phyloP scores from a whole-genome alignment of 345 rosid genomes.

The Arabidopsis thaliana region DNA sequence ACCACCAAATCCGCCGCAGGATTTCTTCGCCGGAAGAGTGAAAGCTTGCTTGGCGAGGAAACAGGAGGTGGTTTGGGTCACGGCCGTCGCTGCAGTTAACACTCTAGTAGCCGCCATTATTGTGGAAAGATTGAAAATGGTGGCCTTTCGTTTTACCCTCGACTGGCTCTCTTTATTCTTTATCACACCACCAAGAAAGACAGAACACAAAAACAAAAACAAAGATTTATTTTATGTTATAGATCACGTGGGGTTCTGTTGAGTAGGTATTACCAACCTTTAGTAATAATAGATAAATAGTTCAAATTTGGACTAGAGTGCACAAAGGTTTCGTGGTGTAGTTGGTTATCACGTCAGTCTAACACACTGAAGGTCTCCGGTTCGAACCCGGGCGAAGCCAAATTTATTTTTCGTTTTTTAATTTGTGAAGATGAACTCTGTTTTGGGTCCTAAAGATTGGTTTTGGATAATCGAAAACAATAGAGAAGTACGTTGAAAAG shows the following conservation, averaged over 20 bases:
- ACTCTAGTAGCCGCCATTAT: conserved; percentile 69
- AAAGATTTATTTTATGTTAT: background rate
- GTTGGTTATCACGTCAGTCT: conserved; percentile 99
- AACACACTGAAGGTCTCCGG: conserved; percentile 99
- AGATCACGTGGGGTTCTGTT: conserved; percentile 28
- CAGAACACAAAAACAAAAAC: background rate
- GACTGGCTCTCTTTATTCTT: conserved; percentile 10
- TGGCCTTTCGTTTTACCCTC: conserved; percentile 32
- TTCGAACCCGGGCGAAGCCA: conserved; percentile 83
- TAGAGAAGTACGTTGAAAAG: conserved; percentile 27
- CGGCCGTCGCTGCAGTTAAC: conserved; percentile 51
- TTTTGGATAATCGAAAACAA: background rate
- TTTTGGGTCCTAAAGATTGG: background rate
- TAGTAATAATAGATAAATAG: no score
- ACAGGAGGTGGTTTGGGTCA: conserved; percentile 52
- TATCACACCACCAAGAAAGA: background rate
- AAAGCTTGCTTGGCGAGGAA: conserved; percentile 54
- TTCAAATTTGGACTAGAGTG: no score
- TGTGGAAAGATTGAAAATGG: conserved; percentile 15
- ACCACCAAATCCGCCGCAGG: conserved; percentile 32
- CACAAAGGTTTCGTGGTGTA: conserved; percentile 82
- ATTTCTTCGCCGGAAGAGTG: conserved; percentile 31
- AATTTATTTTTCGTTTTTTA: background rate
- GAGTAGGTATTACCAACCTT: conserved; percentile 35
- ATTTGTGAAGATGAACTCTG: background rate